These are phyloP conservation scores for Lachnellula subtilissima DNA, from an alignment of 2,329 filamentous ascomycete species.

Conservation along the genomic window DNA sequence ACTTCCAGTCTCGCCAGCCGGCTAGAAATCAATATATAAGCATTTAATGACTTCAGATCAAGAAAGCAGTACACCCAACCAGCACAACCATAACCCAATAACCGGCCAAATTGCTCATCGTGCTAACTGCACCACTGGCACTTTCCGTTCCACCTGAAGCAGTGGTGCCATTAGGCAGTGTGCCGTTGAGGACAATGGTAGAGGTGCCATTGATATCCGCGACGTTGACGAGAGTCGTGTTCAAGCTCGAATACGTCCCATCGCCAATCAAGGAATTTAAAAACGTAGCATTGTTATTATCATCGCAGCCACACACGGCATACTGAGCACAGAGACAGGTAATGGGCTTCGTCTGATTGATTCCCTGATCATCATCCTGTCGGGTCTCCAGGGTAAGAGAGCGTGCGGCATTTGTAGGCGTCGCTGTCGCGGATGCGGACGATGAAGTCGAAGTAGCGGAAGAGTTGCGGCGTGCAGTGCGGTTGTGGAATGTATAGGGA, in stretches of 20 bases:
- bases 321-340: slow-evolving; percentile 55
- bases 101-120: slow-evolving; percentile 10
- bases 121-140: slow-evolving; percentile 31
- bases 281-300: slow-evolving; percentile 56
- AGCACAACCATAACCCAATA: slow-evolving; percentile 29
- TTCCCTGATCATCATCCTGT: slow-evolving; percentile 26
- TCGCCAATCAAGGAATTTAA: slow-evolving; percentile 60
- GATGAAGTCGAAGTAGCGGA: slow-evolving; percentile 36
- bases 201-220: slow-evolving; percentile 57
- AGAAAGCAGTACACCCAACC: slow-evolving; percentile 21
- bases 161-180: slow-evolving; percentile 63
- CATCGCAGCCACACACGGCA: slow-evolving; percentile 62
- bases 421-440: slow-evolving; percentile 24
- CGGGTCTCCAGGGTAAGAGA: slow-evolving; percentile 4
- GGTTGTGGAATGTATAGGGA: slow-evolving; percentile 50
- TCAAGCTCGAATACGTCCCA: slow-evolving; percentile 53
- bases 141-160: slow-evolving; percentile 42
- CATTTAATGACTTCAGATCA: slow-evolving; percentile 8
- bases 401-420: slow-evolving; percentile 42
- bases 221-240: slow-evolving; percentile 59
- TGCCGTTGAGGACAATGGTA: slow-evolving; percentile 71
- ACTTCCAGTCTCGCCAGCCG: no score
- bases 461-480: slow-evolving; percentile 27
- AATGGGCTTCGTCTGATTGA: slow-evolving; percentile 56
- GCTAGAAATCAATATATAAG: no score